Evolutionary conservation across 352 stramenopile genomes (phyloP).

Genomic region (Phytophthora sansomeana): DNA sequence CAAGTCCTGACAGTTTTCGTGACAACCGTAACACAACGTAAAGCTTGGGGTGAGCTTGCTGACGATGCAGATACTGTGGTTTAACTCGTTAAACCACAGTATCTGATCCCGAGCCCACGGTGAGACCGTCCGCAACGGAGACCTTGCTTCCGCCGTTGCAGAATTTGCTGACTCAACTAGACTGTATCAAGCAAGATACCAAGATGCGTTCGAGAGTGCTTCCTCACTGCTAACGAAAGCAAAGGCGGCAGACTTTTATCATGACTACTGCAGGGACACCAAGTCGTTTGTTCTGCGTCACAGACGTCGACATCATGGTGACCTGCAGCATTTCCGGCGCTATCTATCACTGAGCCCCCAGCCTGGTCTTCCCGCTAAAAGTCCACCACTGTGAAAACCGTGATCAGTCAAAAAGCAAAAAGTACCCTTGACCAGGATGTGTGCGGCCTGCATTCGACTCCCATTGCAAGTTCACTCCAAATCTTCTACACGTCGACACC

Average conservation of each 20-base stretch:
- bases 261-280: not conserved
- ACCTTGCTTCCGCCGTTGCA: slow-evolving; percentile 7
- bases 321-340: slow-evolving; percentile 3
- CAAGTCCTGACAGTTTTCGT: slow-evolving; percentile 1
- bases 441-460: not conserved
- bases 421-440: not conserved
- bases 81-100: slow-evolving; percentile 19
- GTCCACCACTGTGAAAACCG: not conserved
- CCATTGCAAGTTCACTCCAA: not conserved
- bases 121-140: slow-evolving; percentile 10
- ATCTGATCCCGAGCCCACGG: slow-evolving; percentile 6
- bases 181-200: not conserved
- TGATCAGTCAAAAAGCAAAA: not conserved
- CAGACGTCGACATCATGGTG: not conserved
- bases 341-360: slow-evolving; percentile 1
- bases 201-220: not conserved
- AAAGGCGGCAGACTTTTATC: not conserved
- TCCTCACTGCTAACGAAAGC: not conserved
- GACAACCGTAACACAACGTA: slow-evolving; percentile 27
- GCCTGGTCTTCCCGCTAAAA: slow-evolving; percentile 8
- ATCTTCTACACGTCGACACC: slow-evolving; percentile 14
- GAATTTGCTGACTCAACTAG: not conserved
- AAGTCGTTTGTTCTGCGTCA: not conserved
- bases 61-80: slow-evolving; percentile 12
- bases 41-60: slow-evolving; percentile 21